Evolutionary conservation across 164 flowering plant genomes (phyloP).

Genomic region (Malania oleifera): DNA sequence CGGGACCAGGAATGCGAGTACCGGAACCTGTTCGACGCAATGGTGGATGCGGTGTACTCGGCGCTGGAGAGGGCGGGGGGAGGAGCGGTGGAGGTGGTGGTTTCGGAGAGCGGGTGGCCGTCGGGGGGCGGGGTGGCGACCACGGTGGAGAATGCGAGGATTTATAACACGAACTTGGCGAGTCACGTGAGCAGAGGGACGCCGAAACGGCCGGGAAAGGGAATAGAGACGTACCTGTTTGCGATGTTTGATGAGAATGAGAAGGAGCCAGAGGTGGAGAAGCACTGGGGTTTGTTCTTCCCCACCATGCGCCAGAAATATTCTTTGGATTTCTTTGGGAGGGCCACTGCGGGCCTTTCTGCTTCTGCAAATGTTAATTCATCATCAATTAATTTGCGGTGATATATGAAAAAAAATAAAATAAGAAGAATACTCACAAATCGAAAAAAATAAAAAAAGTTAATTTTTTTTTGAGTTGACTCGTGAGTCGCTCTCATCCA

Average conservation of each 20-base stretch:
- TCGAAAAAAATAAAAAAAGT: no score
- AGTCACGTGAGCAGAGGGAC: neutral
- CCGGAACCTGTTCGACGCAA: slow-evolving; percentile 16
- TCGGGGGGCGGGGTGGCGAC: slow-evolving; percentile 2
- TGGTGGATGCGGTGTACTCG: slow-evolving; percentile 10
- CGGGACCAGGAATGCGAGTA: slow-evolving; percentile 1
- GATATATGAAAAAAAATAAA: no score
- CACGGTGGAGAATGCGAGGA: slow-evolving; percentile 6
- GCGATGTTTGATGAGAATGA: slow-evolving; percentile 2
- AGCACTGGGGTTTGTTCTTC: neutral
- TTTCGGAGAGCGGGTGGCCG: slow-evolving; percentile 21
- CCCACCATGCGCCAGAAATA: neutral
- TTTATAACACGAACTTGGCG: neutral
- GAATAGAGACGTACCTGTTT: neutral
- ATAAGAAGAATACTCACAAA: no score
- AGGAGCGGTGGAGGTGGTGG: slow-evolving; percentile 5
- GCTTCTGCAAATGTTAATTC: no score
- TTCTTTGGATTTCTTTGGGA: neutral
- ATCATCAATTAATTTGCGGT: no score
- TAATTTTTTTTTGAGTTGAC: no score
- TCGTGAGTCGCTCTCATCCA: no score
- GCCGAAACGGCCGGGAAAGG: neutral
- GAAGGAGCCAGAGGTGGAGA: neutral
- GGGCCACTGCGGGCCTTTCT: neutral
- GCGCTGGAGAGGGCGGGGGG: slow-evolving; percentile 15